These are phyloP conservation scores for Artemisia tridentata DNA, from an alignment of 129 eudicot genomes.

Conservation along the genomic window DNA sequence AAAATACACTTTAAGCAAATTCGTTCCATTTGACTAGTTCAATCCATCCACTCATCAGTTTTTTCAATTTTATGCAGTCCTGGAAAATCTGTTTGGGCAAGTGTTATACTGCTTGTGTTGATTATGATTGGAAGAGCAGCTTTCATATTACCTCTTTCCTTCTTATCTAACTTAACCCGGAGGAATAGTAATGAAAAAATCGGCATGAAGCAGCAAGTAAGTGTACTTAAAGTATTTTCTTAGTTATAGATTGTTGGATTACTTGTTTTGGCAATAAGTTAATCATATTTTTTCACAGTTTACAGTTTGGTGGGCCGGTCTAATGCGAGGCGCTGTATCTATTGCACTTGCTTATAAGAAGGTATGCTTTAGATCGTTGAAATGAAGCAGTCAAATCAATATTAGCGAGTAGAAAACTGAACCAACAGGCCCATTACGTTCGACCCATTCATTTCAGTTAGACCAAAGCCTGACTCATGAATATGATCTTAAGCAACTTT, in stretches of 20 bases:
- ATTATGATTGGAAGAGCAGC: constrained; percentile 76
- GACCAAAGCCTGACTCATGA: too few species aligned
- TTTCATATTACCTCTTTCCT: constrained; percentile 67
- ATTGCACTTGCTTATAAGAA: constrained; percentile 91
- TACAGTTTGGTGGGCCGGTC: constrained; percentile 90
- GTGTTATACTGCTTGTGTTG: constrained; percentile 51
- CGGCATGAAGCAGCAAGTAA: constrained; percentile 60
- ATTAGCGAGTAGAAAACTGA: neutral
- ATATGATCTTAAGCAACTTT: too few species aligned
- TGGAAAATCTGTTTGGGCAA: constrained; percentile 56
- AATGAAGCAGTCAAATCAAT: neutral
- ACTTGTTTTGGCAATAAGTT: neutral
- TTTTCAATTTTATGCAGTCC: constrained; percentile 43
- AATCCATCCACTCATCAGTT: neutral
- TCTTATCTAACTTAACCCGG: constrained; percentile 46
- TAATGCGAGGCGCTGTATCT: constrained; percentile 94
- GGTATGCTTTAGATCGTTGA: constrained; percentile 35
- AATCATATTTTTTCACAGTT: constrained; percentile 35
- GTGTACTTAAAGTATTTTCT: neutral
- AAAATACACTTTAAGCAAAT: too few species aligned
- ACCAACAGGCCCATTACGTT: too few species aligned
- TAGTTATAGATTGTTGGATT: neutral
- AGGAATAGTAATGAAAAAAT: constrained; percentile 35
- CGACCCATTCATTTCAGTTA: too few species aligned
- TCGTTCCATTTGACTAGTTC: too few species aligned